These are phyloP conservation scores for Abortiporus biennis DNA, from an alignment of 1,284 basidiomycete genomes.

Conservation along the genomic window DNA sequence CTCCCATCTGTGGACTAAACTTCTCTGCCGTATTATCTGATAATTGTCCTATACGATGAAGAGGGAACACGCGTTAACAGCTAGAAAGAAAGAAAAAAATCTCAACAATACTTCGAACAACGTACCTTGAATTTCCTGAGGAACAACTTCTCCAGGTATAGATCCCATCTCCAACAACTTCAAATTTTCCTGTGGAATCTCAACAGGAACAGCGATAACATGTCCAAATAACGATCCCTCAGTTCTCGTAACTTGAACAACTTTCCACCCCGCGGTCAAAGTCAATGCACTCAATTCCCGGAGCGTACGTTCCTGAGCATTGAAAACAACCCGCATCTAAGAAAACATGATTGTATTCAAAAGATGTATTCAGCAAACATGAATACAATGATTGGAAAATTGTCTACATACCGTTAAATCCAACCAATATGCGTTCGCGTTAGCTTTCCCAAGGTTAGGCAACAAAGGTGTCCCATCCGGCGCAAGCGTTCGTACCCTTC, in stretches of 20 bases:
- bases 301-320: conserved; percentile 65
- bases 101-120: neutral
- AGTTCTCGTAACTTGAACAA: conserved; percentile 50
- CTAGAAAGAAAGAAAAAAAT: neutral
- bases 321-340: conserved; percentile 69
- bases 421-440: conserved; percentile 66
- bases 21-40: neutral
- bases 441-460: conserved; percentile 66
- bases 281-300: conserved; percentile 54
- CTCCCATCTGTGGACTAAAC: conserved; percentile 19
- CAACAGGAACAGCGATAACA: conserved; percentile 54
- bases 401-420: conserved; percentile 51
- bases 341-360: conserved; percentile 3
- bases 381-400: neutral
- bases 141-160: neutral
- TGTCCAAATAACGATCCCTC: conserved; percentile 61
- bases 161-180: conserved; percentile 10
- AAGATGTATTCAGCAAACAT: conserved; percentile 1
- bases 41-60: neutral
- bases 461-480: conserved; percentile 47
- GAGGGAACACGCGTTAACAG: neutral
- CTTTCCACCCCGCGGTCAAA: conserved; percentile 61
- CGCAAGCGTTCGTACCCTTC: conserved; percentile 25
- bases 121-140: conserved; percentile 7
- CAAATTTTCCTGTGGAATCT: conserved; percentile 31